Base-by-base conservation (phyloP, 176 grass and related monocot genomes). In the Metroxylon sagu region DNA sequence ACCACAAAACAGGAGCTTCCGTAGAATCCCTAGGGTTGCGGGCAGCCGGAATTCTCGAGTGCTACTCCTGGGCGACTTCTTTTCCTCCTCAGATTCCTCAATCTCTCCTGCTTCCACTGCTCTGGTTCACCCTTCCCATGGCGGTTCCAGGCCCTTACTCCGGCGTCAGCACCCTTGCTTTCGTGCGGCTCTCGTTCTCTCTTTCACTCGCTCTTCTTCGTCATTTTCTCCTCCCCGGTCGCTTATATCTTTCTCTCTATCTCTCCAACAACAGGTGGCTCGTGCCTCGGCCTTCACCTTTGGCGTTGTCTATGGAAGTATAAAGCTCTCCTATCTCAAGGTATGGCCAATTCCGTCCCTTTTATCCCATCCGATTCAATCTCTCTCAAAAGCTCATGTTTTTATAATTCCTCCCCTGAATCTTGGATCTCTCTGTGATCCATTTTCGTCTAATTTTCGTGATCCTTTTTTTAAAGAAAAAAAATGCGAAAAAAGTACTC, bases 241-340 rank as follows among this genome's bases (percentile, higher is more conserved):
- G 4, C 28, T 31, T 43, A 39, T n/a, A 43, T 43, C 3, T 14
- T 5, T 50, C 3, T 57, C 1, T 16, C 2, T 60, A 26, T 60
- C 16, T 29, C 17, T 39, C 16, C n/a, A 31, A 67, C n/a, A 31
- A 67, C 74, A 95, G 89, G 89, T 95, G 18, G 89, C 89, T 52
- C 74, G 89, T 62, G 85, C 66, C 26, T 95, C 89, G 12, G 89
- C 71, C 0, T 63, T 95, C 25, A 64, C 85, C 53, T 8, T 95
- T 58, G 89, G 89, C 60, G 68, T 85, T 26, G 85, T 95, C 70
- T 95, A 89, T 79, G 89, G 85, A 26, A 71, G 77, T 71, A 16
- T 95, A 67, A 95, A 95, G 85, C 89, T 95, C 76, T 85, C 81
- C 49, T 77, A 87, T 60, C 82, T 95, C 65, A 88, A 82, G 83